phyloP scores from a whole-genome alignment of 176 grass and related monocot species.

The Bolboschoenus planiculmis region DNA sequence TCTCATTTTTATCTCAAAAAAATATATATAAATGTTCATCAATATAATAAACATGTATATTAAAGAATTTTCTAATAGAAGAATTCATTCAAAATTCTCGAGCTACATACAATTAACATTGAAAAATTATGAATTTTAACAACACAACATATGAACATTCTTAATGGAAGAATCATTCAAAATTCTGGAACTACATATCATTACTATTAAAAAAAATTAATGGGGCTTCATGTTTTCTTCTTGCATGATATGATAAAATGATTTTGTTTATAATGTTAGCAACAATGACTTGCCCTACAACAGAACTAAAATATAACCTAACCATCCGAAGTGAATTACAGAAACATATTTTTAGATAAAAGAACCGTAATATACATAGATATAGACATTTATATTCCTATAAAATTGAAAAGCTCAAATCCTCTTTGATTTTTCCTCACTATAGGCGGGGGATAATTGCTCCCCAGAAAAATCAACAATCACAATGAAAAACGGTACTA shows the following conservation, averaged over 20 bases:
- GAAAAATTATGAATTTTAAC: too few relatives aligned
- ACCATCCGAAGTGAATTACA: background rate
- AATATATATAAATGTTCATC: too few relatives aligned
- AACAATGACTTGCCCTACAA: background rate
- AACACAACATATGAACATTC: too few relatives aligned
- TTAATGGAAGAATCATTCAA: background rate
- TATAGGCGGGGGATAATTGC: background rate
- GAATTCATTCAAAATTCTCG: too few relatives aligned
- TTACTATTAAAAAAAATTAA: background rate
- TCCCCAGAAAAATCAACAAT: conserved; percentile 31
- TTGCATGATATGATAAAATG: background rate
- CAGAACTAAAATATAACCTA: background rate
- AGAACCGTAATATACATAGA: background rate
- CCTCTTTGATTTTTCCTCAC: background rate
- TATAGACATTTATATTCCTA: conserved; percentile 5
- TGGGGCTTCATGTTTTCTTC: background rate
- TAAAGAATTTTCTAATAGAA: too few relatives aligned
- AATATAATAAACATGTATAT: too few relatives aligned
- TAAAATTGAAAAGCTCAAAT: background rate
- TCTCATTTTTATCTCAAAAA: too few relatives aligned
- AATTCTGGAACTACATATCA: background rate
- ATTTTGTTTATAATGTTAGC: background rate
- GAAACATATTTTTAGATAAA: background rate
- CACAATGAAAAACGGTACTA: conserved; percentile 33
- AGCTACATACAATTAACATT: too few relatives aligned